phyloP scores from a whole-genome alignment of 2,329 filamentous ascomycete genomes.

The Cercospora nicotianae region DNA sequence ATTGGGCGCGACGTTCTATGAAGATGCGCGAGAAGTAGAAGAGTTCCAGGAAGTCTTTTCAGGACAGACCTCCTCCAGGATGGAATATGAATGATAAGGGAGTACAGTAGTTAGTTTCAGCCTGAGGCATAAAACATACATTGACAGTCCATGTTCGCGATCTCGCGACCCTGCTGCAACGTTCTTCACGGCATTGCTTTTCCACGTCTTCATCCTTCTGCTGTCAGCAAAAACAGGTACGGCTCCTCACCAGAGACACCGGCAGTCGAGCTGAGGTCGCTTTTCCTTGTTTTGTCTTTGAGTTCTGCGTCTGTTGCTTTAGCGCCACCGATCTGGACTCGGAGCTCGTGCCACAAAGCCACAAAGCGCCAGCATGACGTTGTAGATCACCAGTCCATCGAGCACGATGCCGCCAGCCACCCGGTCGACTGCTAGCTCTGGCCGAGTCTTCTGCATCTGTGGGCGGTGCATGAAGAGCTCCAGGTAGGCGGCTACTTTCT shows the following conservation, averaged over 20 bases:
- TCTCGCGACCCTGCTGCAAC: background rate
- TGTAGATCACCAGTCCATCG: background rate
- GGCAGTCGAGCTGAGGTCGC: background rate
- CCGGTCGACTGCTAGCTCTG: conserved; percentile 5
- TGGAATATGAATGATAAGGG: background rate
- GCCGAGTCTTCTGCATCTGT: background rate
- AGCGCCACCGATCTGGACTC: conserved; percentile 10
- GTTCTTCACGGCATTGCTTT: background rate
- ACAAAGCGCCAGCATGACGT: conserved; percentile 9
- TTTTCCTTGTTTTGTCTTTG: conserved; percentile 15
- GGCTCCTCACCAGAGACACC: background rate
- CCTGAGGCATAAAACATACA: background rate
- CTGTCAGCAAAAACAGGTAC: background rate
- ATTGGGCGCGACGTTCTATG: background rate
- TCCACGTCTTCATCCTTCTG: background rate
- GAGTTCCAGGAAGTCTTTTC: background rate
- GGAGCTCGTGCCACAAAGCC: conserved; percentile 24
- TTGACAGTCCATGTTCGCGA: background rate
- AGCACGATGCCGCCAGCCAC: conserved; percentile 14
- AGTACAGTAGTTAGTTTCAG: background rate
- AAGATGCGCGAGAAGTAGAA: background rate
- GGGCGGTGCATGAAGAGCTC: background rate
- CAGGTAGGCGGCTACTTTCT: conserved; percentile 9
- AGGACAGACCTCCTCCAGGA: background rate
- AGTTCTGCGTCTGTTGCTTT: conserved; percentile 2